Percentiles rank a stretch among this genome's conserved stretches.
These are phyloP conservation scores for Pseudocercospora macadamiae DNA, from an alignment of 2,329 filamentous ascomycete genomes.

Conservation along the genomic window DNA sequence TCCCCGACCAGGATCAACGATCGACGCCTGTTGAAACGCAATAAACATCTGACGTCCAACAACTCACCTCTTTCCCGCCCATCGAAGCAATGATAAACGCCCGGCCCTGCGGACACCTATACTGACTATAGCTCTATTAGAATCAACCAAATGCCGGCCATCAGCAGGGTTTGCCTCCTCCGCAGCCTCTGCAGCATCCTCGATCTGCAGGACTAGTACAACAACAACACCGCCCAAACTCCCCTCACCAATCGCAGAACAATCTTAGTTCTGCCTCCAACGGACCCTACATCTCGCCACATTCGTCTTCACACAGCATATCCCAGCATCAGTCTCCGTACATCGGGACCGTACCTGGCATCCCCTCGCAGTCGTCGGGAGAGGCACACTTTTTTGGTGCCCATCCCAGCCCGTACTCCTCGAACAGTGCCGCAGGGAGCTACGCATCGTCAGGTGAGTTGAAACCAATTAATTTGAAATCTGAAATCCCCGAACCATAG, in stretches of 20 bases:
- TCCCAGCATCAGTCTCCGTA: constrained; percentile 63
- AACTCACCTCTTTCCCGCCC: constrained; percentile 7
- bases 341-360: constrained; percentile 65
- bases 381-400: constrained; percentile 76
- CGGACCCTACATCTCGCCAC: constrained; percentile 68
- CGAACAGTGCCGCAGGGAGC: constrained; percentile 76
- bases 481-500: constrained; percentile 23
- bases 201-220: constrained; percentile 74
- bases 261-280: constrained; percentile 57
- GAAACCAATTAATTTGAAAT: constrained; percentile 27
- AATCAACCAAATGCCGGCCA: constrained; percentile 35
- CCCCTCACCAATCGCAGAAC: constrained; percentile 61
- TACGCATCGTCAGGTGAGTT: constrained; percentile 84
- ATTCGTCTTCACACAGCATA: constrained; percentile 63
- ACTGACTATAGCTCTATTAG: constrained; percentile 29
- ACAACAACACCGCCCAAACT: constrained; percentile 68
- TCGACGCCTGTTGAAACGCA: constrained; percentile 24
- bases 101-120: constrained; percentile 14
- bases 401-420: constrained; percentile 81
- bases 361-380: constrained; percentile 63
- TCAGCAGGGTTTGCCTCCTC: constrained; percentile 70
- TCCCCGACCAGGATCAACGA: constrained; percentile 21
- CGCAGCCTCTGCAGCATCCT: constrained; percentile 68
- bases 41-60: constrained; percentile 22
- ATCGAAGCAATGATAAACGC: constrained; percentile 18